phyloP scores from a whole-genome alignment of 2,329 filamentous ascomycete species.

The Malbranchea zuffiana region DNA sequence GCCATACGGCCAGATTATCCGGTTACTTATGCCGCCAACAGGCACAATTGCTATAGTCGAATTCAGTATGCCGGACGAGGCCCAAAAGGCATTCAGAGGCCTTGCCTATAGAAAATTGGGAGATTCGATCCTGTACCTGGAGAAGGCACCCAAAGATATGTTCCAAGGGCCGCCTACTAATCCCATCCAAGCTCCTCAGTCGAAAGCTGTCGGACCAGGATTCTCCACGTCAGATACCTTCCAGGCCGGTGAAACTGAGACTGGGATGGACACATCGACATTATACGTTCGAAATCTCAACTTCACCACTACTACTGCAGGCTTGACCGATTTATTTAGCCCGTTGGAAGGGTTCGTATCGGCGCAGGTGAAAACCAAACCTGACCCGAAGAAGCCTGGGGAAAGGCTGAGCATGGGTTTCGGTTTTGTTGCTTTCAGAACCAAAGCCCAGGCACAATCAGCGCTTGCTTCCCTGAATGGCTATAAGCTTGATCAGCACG shows the following conservation, averaged over 20 bases:
- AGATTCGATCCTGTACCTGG: constrained; percentile 81
- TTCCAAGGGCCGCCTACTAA: constrained; percentile 42
- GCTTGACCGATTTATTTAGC: constrained; percentile 65
- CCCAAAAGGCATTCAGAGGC: constrained; percentile 69
- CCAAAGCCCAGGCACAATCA: constrained; percentile 64
- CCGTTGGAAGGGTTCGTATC: constrained; percentile 79
- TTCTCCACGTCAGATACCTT: constrained; percentile 35
- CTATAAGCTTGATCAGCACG: constrained; percentile 74
- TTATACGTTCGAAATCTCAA: constrained; percentile 90
- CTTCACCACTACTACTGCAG: constrained; percentile 72
- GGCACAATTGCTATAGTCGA: constrained; percentile 92
- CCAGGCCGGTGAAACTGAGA: constrained; percentile 26
- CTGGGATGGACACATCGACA: constrained; percentile 55
- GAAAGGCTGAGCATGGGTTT: constrained; percentile 94
- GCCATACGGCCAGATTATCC: constrained; percentile 69
- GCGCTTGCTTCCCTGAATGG: constrained; percentile 82
- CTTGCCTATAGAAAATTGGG: constrained; percentile 85
- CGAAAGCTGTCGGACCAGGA: constrained; percentile 28
- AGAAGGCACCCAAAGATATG: constrained; percentile 80
- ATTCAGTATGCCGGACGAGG: constrained; percentile 67
- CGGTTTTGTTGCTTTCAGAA: constrained; percentile 82
- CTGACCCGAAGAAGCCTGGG: constrained; percentile 79
- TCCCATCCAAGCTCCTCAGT: constrained; percentile 22
- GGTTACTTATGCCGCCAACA: constrained; percentile 81
- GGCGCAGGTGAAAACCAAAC: constrained; percentile 84